phyloP scores from a whole-genome alignment of 2,329 filamentous ascomycete genomes.

The Xylaria arbuscula region DNA sequence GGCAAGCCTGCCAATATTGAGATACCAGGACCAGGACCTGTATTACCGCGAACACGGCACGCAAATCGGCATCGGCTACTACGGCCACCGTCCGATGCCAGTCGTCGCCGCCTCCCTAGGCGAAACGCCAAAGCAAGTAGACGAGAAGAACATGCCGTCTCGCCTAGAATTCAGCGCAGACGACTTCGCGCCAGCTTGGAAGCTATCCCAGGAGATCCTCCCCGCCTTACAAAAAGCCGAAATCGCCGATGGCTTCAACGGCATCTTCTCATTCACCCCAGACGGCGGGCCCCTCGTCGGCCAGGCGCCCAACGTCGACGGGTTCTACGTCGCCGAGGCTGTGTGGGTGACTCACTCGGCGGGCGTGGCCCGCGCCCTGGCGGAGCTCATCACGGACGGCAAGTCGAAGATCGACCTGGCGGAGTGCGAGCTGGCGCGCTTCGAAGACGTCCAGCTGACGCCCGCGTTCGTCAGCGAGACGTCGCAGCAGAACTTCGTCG shows the following conservation, averaged over 20 bases:
- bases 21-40: conserved; percentile 39
- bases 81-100: conserved; percentile 38
- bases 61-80: conserved; percentile 38
- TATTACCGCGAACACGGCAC: conserved; percentile 38
- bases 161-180: conserved; percentile 34
- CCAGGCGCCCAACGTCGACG: conserved; percentile 36
- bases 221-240: conserved; percentile 33
- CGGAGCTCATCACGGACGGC: conserved; percentile 37
- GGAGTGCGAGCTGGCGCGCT: conserved; percentile 38
- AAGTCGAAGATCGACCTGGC: conserved; percentile 35
- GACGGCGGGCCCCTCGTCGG: conserved; percentile 37
- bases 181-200: conserved; percentile 37
- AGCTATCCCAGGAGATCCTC: conserved; percentile 36
- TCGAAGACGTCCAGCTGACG: conserved; percentile 37
- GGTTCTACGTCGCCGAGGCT: conserved; percentile 40
- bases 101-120: conserved; percentile 29
- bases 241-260: conserved; percentile 38
- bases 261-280: conserved; percentile 39
- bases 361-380: conserved; percentile 37
- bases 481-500: conserved; percentile 36
- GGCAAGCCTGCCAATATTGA: conserved; percentile 33
- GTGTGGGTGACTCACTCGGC: conserved; percentile 40
- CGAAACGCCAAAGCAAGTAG: conserved; percentile 30
- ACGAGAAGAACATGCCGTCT: conserved; percentile 38
- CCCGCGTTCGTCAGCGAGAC: conserved; percentile 37